Percentiles rank a stretch among this genome's conserved stretches.
Conservation (phyloP, 106 monocot genomes). For the Apostasia ramifera region DNA sequence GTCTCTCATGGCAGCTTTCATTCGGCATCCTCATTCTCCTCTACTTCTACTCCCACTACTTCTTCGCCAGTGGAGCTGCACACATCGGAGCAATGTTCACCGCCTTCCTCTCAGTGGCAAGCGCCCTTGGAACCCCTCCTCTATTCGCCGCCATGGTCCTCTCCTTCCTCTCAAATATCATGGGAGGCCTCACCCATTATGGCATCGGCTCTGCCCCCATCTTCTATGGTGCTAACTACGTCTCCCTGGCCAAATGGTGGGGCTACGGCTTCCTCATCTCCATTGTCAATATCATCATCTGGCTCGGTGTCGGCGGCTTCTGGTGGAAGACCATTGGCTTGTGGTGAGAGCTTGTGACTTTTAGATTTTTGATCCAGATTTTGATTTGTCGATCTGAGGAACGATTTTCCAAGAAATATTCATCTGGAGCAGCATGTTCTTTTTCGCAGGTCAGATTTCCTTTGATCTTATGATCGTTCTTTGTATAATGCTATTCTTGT, state of each 20-base stretch:
- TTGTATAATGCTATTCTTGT: too few relatives aligned
- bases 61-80: conserved; percentile 98
- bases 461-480: too few relatives aligned
- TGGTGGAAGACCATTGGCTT: conserved; percentile 98
- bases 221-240: conserved; percentile 93
- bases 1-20: conserved; percentile 93
- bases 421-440: too few relatives aligned
- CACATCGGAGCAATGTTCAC: conserved; percentile 99
- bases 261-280: conserved; percentile 92
- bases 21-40: conserved; percentile 87
- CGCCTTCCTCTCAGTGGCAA: conserved; percentile 88
- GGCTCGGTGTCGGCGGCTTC: conserved; percentile 87
- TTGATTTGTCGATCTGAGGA: neutral
- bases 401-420: too few relatives aligned
- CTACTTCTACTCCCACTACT: conserved; percentile 99
- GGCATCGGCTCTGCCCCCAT: conserved; percentile 97
- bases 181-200: conserved; percentile 97
- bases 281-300: conserved; percentile 89
- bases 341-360: conserved; percentile 38
- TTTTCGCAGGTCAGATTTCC: too few relatives aligned
- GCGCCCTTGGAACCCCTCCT: conserved; percentile 87
- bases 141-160: conserved; percentile 88
- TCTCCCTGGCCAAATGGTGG: conserved; percentile 84
- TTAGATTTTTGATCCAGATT: neutral
- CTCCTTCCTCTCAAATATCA: conserved; percentile 87